Evolutionary conservation across 331 rosid genomes (phyloP).

Genomic region (Malus hybrid): DNA sequence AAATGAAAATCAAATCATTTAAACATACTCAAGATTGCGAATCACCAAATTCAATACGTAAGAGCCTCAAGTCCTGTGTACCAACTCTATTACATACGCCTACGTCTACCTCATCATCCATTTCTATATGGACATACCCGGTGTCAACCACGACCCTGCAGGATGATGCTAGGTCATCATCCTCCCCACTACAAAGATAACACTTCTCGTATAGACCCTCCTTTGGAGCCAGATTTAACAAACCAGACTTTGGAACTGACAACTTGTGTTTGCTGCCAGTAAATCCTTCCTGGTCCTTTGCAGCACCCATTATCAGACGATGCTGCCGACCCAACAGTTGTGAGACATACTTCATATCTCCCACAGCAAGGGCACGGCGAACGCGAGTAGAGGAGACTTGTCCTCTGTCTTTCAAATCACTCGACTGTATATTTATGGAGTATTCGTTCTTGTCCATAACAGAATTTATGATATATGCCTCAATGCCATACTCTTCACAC

Average conservation of each 20-base stretch:
- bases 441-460: conserved; percentile 68
- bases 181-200: conserved; percentile 28
- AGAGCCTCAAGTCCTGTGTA: conserved; percentile 34
- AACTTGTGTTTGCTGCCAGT: conserved; percentile 31
- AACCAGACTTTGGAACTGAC: conserved; percentile 60
- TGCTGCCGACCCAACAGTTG: conserved; percentile 81
- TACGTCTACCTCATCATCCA: conserved; percentile 20
- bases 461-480: conserved; percentile 74
- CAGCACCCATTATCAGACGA: conserved; percentile 56
- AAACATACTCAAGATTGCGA: conserved; percentile 27
- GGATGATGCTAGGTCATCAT: conserved; percentile 26
- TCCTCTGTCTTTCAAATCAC: conserved; percentile 69
- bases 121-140: conserved; percentile 57
- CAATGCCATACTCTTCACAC: conserved; percentile 68
- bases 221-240: conserved; percentile 74
- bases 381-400: conserved; percentile 95
- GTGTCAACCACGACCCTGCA: conserved; percentile 69
- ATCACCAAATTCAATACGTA: conserved; percentile 71
- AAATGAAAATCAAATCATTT: neutral
- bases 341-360: conserved; percentile 76
- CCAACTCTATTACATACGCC: conserved; percentile 27
- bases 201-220: conserved; percentile 85
- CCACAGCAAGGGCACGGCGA: conserved; percentile 69
- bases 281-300: conserved; percentile 37
- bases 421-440: conserved; percentile 24